Evolutionary conservation across 345 rosid genomes (phyloP).

Genomic region (Luvunga scandens): DNA sequence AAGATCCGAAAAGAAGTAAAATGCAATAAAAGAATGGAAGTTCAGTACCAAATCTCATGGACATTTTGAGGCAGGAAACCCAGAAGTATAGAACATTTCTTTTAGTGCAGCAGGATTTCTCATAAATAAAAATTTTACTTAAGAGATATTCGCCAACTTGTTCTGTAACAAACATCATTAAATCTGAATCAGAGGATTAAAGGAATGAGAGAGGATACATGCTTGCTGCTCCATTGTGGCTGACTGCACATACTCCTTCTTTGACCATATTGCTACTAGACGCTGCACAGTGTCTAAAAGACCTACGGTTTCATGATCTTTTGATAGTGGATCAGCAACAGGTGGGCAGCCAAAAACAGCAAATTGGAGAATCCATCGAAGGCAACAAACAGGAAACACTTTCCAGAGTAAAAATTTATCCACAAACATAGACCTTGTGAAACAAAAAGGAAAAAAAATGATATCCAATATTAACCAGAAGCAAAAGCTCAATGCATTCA

Average conservation of each 20-base stretch:
- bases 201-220: slow-evolving; percentile 68
- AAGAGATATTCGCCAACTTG: background rate
- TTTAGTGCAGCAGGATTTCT: background rate
- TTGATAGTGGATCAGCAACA: slow-evolving; percentile 36
- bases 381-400: slow-evolving; percentile 82
- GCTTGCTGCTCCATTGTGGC: slow-evolving; percentile 85
- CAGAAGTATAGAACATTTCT: background rate
- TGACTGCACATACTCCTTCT: slow-evolving; percentile 71
- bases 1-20: slow-evolving; percentile 18
- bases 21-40: slow-evolving; percentile 3
- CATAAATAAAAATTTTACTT: background rate
- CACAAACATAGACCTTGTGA: slow-evolving; percentile 69
- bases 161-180: background rate
- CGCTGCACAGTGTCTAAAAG: slow-evolving; percentile 59
- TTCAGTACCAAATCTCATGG: background rate
- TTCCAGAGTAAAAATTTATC: slow-evolving; percentile 95
- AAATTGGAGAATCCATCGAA: slow-evolving; percentile 88
- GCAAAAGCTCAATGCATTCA: background rate
- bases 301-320: slow-evolving; percentile 36
- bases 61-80: background rate
- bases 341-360: slow-evolving; percentile 76
- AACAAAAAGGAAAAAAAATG: slow-evolving; percentile 16
- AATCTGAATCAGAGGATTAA: slow-evolving; percentile 4
- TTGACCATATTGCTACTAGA: slow-evolving; percentile 73
- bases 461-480: slow-evolving; percentile 7